These are phyloP conservation scores for Colletotrichum brevisporum DNA, from an alignment of 2,329 filamentous ascomycete species.

Conservation along the genomic window DNA sequence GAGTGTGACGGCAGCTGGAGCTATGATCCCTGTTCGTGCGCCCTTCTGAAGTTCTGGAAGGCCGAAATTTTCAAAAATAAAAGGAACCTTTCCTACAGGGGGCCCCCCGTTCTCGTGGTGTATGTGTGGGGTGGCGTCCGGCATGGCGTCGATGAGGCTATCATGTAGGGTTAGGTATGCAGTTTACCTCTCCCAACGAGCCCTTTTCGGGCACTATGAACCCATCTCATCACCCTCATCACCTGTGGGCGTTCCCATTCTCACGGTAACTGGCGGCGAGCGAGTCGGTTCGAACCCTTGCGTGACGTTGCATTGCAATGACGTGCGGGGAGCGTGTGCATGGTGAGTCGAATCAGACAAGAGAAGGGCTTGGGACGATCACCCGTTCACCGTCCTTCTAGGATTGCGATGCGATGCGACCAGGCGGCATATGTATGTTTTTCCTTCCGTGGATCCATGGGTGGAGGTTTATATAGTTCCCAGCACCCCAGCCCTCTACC, in stretches of 20 bases:
- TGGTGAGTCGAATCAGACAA: neutral
- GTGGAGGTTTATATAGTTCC: conserved; percentile 23
- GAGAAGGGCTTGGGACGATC: conserved; percentile 14
- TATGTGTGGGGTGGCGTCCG: neutral
- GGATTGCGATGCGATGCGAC: conserved; percentile 17
- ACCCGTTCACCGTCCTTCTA: conserved; percentile 24
- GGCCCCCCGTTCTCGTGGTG: neutral
- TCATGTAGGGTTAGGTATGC: conserved; percentile 33
- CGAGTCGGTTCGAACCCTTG: conserved; percentile 24
- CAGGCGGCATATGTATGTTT: neutral
- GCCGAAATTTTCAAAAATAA: neutral
- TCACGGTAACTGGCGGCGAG: conserved; percentile 12
- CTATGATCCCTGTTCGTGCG: conserved; percentile 15
- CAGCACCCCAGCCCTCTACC: neutral
- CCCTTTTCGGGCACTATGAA: too few relatives aligned
- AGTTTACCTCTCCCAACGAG: conserved; percentile 3
- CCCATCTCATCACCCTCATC: neutral
- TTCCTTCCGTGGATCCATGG: neutral
- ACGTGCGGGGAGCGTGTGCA: conserved; percentile 23
- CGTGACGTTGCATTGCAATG: conserved; percentile 40
- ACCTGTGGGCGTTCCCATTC: neutral
- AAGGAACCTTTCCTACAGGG: too few relatives aligned
- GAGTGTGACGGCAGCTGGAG: conserved; percentile 14
- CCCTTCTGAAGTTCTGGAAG: conserved; percentile 26
- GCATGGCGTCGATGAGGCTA: conserved; percentile 22